Base-by-base conservation (phyloP, 352 stramenopile genomes). In the Phytophthora palmivora region DNA sequence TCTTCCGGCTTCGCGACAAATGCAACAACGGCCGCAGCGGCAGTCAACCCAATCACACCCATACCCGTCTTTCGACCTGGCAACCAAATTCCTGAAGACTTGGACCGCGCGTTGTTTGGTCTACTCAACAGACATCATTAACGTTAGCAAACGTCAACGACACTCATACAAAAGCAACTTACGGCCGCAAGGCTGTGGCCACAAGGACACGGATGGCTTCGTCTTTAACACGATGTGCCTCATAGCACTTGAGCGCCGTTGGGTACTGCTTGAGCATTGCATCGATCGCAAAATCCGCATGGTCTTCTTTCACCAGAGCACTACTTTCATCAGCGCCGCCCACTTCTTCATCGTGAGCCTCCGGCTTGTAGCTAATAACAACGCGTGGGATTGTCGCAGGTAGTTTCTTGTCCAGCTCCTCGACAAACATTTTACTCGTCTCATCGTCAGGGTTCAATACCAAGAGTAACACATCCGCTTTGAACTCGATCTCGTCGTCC, bases 401-500 rank as follows among this genome's bases (percentile, higher is more conserved):
- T 14, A 91, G 47, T 55, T 82, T 82, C 57, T 79, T 81, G 54
- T 78, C 72, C 62, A 82, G 48, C 32, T 86, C 78, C 50, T 89
- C 77, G 9, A 77, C 80, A 26, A 72, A 56, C 10, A 67, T 46
- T 47, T 78, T 72, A 51, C 78, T 88, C 41, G 66, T 51, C 5
- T 73, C 47, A 22, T 90, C 71, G 0, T 78, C 52, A 24, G 85
- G 85, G 51, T 94, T 82, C 52, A 86, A 74, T 30, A 94, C 46
- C 21, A 92, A 68, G 33, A 87, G 85, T 37, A 94, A 39, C 50
- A 91, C 83, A 61, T 94, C 85, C 1, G 85, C 85, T 34, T 78
- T 82, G 47, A 84, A 76, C 57, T 90, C 79, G 12, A 94, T 75
- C 43, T 94, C 81, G 5, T 80, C 83, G 19, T 79, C 79, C 1